Evolutionary conservation across 768 basidiomycete genomes (phyloP), one percentile per base, ranked within the genome.

Genomic region (Boletus pseudopeckii): DNA sequence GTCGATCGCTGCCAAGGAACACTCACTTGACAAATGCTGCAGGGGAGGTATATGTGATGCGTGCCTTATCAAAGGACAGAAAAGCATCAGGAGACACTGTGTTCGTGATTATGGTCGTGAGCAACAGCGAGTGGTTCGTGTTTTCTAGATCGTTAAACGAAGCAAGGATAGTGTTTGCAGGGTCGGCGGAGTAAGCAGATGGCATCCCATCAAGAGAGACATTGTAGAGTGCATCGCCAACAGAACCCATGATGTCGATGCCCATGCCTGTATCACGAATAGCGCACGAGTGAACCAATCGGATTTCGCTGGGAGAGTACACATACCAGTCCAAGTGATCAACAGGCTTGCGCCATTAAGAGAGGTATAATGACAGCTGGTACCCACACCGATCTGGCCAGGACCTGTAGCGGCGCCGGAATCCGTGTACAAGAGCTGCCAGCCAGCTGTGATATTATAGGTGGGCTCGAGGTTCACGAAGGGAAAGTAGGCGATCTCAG

Each of bases 271-370:
- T 9, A 44, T 37, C 50, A 44, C 47, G 40, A 41, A 39, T 40
- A 14, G 48, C 32, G 38, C 22, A 54, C 55, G 53, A 38, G 28
- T 43, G 47, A 55, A 26, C 34, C 11, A 41, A 55, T 57, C 36
- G 32, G 6, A 24, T 17, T 50, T 24, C 7, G n/a, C 11, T n/a
- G 14, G 9, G 48, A 40, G 42, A 9, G 33, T 3, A 46, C 42
- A 73, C 79, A 56, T 62, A 87, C 88, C 88, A 53, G 72, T 79
- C 84, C 85, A 91, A 43, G 64, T 64, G 45, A 90, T 61, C 43
- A 75, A 68, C 10, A 90, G 57, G 11, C 76, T 74, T 10, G 88
- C 84, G 14, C 80, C 80, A 61, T 86, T 64, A 52, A 65, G 72
- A 9, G 79, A 76, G n/a, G 88, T 90, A 52, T 81, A 72, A 62